Evolutionary conservation across 139 green algal species (phyloP), one percentile per base, ranked within the genome.

Genomic region (Diplosphaera chodatii): DNA sequence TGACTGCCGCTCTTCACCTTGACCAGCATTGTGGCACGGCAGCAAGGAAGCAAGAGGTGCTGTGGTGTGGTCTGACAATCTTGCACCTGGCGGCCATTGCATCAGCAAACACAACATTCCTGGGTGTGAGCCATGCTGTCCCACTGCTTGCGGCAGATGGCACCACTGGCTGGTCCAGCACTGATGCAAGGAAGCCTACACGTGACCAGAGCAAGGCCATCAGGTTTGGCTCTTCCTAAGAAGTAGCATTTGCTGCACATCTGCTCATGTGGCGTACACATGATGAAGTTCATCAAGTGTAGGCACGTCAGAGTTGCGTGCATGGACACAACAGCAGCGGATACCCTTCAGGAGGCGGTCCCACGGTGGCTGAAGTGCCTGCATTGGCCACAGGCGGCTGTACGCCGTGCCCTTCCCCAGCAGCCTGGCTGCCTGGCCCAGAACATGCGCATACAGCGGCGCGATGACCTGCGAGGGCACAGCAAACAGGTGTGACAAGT

Each of bases 401-500:
- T 74, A 92, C 0, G 63, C 75, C 0, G 32, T 4, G 0, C 67
- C 56, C 1, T 74, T 81, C 2, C 89, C 89, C 70, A 92, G 74
- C 31, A 41, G 13, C 23, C 22, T 2, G 5, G 83, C 78, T 28
- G 85, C 88, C 25, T 70, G 64, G 29, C 40, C 32, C 55, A 93
- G 71, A 27, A 90, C 70, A 13, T 69, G 64, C 0, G 77, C 73
- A 69, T 92, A 95, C 1, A 79, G 75, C 1, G 83, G 75, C 8
- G 81, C 82, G 4, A 84, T 70, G 16, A 84, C 78, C 32, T 77
- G n/a, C 10, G 8, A 48, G 27, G 37, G 10, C 56, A 63, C 6
- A 68, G 23, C 3, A 40, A 5, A 16, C 4, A 63, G 3, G 3
- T 15, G 13, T 70, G n/a, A n/a, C n/a, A n/a, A n/a, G n/a, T n/a